Conservation (phyloP, 768 basidiomycete genomes). For the Strobilomyces dryophilus region DNA sequence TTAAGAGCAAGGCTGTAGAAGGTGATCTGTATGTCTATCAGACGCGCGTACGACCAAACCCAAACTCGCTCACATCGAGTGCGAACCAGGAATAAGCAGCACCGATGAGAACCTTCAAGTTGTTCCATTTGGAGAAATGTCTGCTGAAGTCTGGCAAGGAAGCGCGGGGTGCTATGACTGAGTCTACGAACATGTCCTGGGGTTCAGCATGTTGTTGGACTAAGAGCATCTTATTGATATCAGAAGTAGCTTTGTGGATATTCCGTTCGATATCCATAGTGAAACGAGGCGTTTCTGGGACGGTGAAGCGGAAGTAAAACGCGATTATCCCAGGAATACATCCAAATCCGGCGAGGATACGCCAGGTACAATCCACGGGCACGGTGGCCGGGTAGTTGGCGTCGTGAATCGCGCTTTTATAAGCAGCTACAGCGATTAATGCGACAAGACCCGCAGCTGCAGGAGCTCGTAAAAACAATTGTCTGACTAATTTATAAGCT, state of each 20-base stretch:
- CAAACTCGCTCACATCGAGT: slow-evolving; percentile 53
- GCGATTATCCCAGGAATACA: slow-evolving; percentile 74
- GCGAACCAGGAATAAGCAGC: slow-evolving; percentile 86
- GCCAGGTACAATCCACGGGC: slow-evolving; percentile 79
- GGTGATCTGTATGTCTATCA: slow-evolving; percentile 51
- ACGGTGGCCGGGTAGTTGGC: slow-evolving; percentile 33
- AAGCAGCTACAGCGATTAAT: slow-evolving; percentile 57
- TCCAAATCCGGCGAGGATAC: slow-evolving; percentile 82
- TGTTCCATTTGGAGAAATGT: slow-evolving; percentile 71
- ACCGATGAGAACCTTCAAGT: slow-evolving; percentile 75
- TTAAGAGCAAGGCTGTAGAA: slow-evolving; percentile 89
- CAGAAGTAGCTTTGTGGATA: slow-evolving; percentile 63
- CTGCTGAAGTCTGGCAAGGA: slow-evolving; percentile 57
- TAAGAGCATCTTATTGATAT: slow-evolving; percentile 63
- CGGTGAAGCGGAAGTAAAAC: slow-evolving; percentile 86
- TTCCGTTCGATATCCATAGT: slow-evolving; percentile 89
- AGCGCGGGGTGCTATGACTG: slow-evolving; percentile 61
- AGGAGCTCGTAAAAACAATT: not conserved
- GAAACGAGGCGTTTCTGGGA: slow-evolving; percentile 87
- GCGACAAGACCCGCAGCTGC: slow-evolving; percentile 65
- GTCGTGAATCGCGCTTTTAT: slow-evolving; percentile 51
- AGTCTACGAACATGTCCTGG: slow-evolving; percentile 34
- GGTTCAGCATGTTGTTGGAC: slow-evolving; percentile 36
- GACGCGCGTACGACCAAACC: not conserved
- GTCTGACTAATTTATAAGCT: slow-evolving; percentile 16